Evolutionary conservation across 306 rosid species (phyloP), one percentile per base, ranked within the genome.

Genomic region (Geum urbanum): DNA sequence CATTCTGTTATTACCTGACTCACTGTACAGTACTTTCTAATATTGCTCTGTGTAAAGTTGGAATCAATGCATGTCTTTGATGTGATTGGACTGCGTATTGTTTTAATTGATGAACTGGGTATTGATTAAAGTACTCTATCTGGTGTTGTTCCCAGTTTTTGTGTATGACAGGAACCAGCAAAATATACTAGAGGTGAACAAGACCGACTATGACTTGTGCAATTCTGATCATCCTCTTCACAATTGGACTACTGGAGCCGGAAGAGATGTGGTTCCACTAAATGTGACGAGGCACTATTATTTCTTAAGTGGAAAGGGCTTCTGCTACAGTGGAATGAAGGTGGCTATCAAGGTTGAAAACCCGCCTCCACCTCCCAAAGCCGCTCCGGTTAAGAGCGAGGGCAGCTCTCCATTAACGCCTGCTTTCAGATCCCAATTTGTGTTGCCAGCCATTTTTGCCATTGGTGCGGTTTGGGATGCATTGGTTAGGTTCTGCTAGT

Each of bases 301-400:
- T 66, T 76, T 91, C 82, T 75, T 94, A 9, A 94, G 96, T 51
- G 88, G 97, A 68, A 91, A 86, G 8, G 99, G 99, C 2, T 91
- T 80, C 84, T 94, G 99, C 83, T 94, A 7, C 50, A 77, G 96
- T 7, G 99, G 99, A 68, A 87, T 94, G 99, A 94, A 94, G 82
- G 0, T 94, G 4, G 87, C 95, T 3, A 5, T 94, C 64, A 77
- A 14, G 37, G 99, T 94, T 11, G 89, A 87, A 68, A 87, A 86
- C 45, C 70, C 4, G 10, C 99, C 96, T 37, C 96, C 97, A 5
- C 92, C 97, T 14, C 89, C 99, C 18, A 22, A 64, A 2, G 71
- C 81, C 27, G 37, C 83, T 2, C 96, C 95, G 1, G 0, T 74
- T 16, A 24, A 51, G n/a, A 76, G 72, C 13, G 81, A 63, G 74